A percentile compares a stretch with the other conserved stretches of the same genome.
phyloP scores from a whole-genome alignment of 2,329 filamentous ascomycete species.

The Sclerotinia spermophila region DNA sequence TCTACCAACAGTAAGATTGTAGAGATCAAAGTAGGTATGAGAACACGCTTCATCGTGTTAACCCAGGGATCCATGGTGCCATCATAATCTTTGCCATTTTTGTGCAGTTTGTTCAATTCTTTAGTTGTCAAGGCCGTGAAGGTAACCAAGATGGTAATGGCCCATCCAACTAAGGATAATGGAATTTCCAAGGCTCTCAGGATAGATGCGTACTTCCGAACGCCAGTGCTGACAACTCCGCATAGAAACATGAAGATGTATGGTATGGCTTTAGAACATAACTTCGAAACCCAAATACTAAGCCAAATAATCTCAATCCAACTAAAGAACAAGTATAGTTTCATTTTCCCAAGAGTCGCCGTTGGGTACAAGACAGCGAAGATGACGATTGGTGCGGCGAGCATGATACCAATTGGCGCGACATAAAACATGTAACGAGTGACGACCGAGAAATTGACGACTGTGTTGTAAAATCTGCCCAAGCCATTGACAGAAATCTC shows the following conservation, averaged over 20 bases:
- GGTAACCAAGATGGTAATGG: conserved; percentile 57
- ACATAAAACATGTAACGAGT: conserved; percentile 67
- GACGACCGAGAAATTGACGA: conserved; percentile 60
- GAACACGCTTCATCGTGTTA: conserved; percentile 57
- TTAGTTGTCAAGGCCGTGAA: conserved; percentile 53
- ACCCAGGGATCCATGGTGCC: conserved; percentile 45
- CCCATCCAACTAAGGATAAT: conserved; percentile 67
- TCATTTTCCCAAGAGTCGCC: conserved; percentile 41
- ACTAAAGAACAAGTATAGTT: conserved; percentile 59
- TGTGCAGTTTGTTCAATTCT: conserved; percentile 23
- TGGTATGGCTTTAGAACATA: conserved; percentile 59
- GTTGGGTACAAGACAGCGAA: conserved; percentile 29
- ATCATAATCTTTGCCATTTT: not conserved
- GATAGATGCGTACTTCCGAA: conserved; percentile 66
- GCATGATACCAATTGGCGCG: conserved; percentile 56
- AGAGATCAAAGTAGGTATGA: conserved; percentile 65
- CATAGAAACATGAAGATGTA: conserved; percentile 64
- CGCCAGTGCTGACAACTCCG: conserved; percentile 66
- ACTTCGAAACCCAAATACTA: conserved; percentile 63
- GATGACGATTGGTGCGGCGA: conserved; percentile 60
- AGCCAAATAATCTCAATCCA: conserved; percentile 70
- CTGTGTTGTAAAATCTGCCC: conserved; percentile 61
- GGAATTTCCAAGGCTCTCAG: conserved; percentile 62
- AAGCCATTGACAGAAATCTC: conserved; percentile 60
- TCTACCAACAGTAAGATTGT: conserved; percentile 71